Conservation (phyloP, 2,329 filamentous ascomycete species). For the Scedosporium aurantiacum region DNA sequence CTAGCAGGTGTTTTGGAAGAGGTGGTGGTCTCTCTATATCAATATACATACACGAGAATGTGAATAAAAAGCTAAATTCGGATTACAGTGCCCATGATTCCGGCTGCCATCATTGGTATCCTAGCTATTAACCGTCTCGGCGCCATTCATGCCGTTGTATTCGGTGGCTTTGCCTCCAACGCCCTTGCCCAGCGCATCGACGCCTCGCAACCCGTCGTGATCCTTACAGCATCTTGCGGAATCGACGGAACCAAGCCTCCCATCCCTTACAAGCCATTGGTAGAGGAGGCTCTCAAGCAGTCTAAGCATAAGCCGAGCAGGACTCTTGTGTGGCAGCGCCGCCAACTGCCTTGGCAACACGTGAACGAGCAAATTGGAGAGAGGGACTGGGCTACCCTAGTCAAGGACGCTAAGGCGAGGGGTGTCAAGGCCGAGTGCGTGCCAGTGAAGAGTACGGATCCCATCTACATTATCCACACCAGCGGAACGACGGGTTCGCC, state of each 20-base stretch:
- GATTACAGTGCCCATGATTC: conserved; percentile 82
- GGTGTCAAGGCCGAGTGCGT: conserved; percentile 63
- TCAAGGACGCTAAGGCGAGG: conserved; percentile 57
- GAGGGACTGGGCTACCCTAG: conserved; percentile 67
- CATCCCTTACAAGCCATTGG: conserved; percentile 63
- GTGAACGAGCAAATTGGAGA: conserved; percentile 58
- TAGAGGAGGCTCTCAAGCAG: conserved; percentile 59
- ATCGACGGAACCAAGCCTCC: conserved; percentile 79
- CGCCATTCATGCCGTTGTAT: conserved; percentile 84
- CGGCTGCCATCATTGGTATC: conserved; percentile 75
- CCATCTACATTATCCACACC: conserved; percentile 85
- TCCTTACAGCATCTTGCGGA: conserved; percentile 85
- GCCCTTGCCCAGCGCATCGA: conserved; percentile 85
- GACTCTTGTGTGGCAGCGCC: conserved; percentile 74
- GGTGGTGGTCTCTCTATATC: background rate
- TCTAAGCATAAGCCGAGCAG: conserved; percentile 61
- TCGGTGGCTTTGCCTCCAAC: conserved; percentile 76
- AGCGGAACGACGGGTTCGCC: conserved; percentile 72
- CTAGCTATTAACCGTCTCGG: conserved; percentile 72
- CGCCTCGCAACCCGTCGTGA: conserved; percentile 59
- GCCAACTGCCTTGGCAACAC: conserved; percentile 62
- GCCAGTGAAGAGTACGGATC: conserved; percentile 65
- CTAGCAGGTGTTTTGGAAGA: no score
- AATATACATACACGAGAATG: background rate
- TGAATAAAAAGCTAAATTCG: background rate